Evolutionary conservation across 179 eudicot genomes (phyloP), one percentile per base, ranked within the genome.

Genomic region (Silene coronaria): DNA sequence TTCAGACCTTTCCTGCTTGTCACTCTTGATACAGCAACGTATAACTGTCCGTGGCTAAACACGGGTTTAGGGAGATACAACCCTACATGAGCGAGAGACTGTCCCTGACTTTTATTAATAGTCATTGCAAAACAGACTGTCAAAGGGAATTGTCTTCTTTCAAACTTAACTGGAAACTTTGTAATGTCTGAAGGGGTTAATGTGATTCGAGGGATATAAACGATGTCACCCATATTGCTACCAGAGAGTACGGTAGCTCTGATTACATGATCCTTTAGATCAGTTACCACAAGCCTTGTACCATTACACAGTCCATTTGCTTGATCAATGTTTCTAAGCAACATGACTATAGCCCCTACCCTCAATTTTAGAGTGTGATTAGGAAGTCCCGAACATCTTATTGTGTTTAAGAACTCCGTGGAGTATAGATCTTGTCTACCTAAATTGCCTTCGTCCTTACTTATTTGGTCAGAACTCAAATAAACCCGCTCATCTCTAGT

Each of bases 311-410:
- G 14, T 8, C 71, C 51, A 2, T 22, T 6, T 0, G 46, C 2
- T n/a, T 67, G 71, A 9, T 34, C 57, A 9, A 60, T 73, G 6
- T 73, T 73, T 23, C 67, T 11, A 11, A 73, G 67, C 13, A 60
- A 24, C 76, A 60, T 73, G 0, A 73, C 14, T 1, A 17, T 27
- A 21, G 59, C 55, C 2, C 67, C 76, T 5, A 73, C 34, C 21
- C 57, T 73, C 8, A 73, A 36, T 5, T 2, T 73, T 4, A 73
- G 2, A 1, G 0, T 1, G 13, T 59, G 76, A 38, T 73, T 73
- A 0, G 76, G 67, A 0, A 73, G 17, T 0, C 76, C 76, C 0
- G 67, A 73, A 12, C 26, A 71, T n/a, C 17, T 53, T 3, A 53
- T 71, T 2, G 45, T 71, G 6, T 67, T 67, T 7, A 67, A 26